A percentile compares a stretch with the other conserved stretches of the same genome.
These are phyloP conservation scores for Trametes cinnabarina DNA, from an alignment of 768 basidiomycete species.

Conservation along the genomic window DNA sequence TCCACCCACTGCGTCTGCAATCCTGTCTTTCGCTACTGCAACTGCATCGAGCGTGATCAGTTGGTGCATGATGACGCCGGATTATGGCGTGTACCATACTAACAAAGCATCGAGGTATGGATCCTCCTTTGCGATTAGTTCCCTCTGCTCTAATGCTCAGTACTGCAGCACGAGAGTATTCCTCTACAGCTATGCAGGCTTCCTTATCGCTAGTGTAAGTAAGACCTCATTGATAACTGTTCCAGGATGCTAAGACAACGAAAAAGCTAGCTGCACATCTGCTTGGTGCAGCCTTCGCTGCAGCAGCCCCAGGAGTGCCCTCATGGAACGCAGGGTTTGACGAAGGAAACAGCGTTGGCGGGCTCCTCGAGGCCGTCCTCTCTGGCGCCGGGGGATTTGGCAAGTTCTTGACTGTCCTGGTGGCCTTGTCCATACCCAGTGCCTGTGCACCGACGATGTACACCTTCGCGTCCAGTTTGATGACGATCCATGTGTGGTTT, in stretches of 20 bases:
- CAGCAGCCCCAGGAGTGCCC: constrained; percentile 38
- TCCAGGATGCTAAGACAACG: neutral
- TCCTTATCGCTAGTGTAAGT: constrained; percentile 42
- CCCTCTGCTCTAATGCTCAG: no score
- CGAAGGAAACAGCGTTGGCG: constrained; percentile 40
- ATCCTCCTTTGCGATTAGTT: no score
- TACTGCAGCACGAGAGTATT: constrained; percentile 41
- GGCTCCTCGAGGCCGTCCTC: constrained; percentile 41
- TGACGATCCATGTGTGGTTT: constrained; percentile 36
- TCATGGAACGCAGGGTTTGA: constrained; percentile 42
- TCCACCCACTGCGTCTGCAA: constrained; percentile 32
- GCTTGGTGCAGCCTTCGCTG: constrained; percentile 47
- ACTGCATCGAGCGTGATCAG: constrained; percentile 44
- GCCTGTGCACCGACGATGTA: constrained; percentile 63
- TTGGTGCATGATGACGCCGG: constrained; percentile 43
- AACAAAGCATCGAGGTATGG: constrained; percentile 30
- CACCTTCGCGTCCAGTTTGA: constrained; percentile 47
- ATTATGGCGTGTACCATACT: constrained; percentile 49
- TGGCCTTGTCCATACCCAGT: constrained; percentile 53
- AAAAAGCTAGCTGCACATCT: constrained; percentile 39
- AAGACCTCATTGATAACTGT: neutral
- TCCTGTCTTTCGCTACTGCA: constrained; percentile 46
- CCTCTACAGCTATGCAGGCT: constrained; percentile 46
- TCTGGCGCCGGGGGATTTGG: constrained; percentile 43
- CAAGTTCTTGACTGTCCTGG: constrained; percentile 46